Conservation (phyloP, 2,329 filamentous ascomycete genomes). For the Exophiala sp. region DNA sequence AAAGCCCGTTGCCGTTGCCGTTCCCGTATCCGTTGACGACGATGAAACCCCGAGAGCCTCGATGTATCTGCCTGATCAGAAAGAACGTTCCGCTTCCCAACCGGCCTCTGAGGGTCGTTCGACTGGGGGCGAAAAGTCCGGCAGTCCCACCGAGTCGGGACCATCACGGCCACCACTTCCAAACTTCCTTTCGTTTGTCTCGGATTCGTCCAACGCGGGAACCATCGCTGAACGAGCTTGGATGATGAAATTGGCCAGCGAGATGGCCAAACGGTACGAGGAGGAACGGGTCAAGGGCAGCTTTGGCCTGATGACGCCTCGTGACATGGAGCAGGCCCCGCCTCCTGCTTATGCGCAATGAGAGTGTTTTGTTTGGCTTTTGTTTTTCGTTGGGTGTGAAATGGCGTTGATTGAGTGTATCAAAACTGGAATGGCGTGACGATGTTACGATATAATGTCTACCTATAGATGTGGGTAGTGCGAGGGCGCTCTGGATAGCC, state of each 20-base stretch:
- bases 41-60: constrained; percentile 27
- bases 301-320: constrained; percentile 20
- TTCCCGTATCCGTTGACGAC: constrained; percentile 12
- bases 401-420: constrained; percentile 5
- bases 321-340: constrained; percentile 36
- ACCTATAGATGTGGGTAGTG: constrained; percentile 8
- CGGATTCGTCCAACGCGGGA: constrained; percentile 32
- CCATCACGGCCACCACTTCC: constrained; percentile 32
- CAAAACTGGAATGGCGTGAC: constrained; percentile 14
- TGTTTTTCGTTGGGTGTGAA: neutral
- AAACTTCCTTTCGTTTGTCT: constrained; percentile 34
- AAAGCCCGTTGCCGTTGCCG: constrained; percentile 11
- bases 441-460: constrained; percentile 17
- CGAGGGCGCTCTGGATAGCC: neutral
- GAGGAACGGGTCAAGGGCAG: constrained; percentile 61
- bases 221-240: constrained; percentile 43
- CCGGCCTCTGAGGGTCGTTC: constrained; percentile 34
- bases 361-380: constrained; percentile 6
- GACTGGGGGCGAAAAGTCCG: constrained; percentile 5
- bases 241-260: constrained; percentile 70
- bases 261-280: constrained; percentile 77
- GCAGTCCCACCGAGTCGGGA: neutral
- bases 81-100: constrained; percentile 4
- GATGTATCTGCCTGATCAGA: constrained; percentile 21
- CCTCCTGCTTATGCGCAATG: constrained; percentile 44